These are phyloP conservation scores for Arthrobotrys pseudoclavata DNA, from an alignment of 2,329 filamentous ascomycete genomes.

Conservation along the genomic window DNA sequence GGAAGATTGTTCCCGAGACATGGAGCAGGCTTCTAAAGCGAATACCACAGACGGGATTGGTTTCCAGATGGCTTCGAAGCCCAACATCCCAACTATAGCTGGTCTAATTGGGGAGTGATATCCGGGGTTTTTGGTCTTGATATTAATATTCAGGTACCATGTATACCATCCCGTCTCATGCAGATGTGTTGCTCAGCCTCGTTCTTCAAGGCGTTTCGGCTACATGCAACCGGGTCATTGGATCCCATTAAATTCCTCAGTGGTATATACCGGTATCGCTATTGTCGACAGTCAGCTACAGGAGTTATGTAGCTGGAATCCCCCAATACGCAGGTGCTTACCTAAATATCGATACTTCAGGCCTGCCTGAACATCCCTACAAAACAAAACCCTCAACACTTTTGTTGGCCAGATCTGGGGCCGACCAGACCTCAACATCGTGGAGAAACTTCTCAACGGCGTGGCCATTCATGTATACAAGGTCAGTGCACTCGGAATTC, in stretches of 20 bases:
- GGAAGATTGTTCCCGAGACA: slow-evolving; percentile 38
- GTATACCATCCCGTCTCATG: slow-evolving; percentile 7
- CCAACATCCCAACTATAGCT: not conserved
- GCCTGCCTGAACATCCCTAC: not conserved
- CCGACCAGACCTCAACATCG: not conserved
- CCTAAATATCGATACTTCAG: not conserved
- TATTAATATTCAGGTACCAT: slow-evolving; percentile 7
- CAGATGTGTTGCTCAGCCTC: slow-evolving; percentile 49
- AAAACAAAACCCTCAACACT: not conserved
- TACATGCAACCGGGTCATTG: slow-evolving; percentile 12
- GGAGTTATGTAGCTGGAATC: slow-evolving; percentile 35
- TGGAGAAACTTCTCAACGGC: not conserved
- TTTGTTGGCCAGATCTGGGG: not conserved
- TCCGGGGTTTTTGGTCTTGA: slow-evolving; percentile 16
- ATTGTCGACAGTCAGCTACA: slow-evolving; percentile 37
- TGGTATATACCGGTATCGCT: slow-evolving; percentile 21
- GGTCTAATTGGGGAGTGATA: not conserved
- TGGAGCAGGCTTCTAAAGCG: slow-evolving; percentile 24
- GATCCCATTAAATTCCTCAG: slow-evolving; percentile 4
- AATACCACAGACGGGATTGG: slow-evolving; percentile 3
- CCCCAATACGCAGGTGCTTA: not conserved
- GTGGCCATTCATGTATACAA: not conserved
- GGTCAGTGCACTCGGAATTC: not conserved
- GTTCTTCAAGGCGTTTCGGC: slow-evolving; percentile 27
- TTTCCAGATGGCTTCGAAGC: slow-evolving; percentile 21